These are phyloP conservation scores for Botryotinia globosa DNA, from an alignment of 2,329 filamentous ascomycete species.

Conservation along the genomic window DNA sequence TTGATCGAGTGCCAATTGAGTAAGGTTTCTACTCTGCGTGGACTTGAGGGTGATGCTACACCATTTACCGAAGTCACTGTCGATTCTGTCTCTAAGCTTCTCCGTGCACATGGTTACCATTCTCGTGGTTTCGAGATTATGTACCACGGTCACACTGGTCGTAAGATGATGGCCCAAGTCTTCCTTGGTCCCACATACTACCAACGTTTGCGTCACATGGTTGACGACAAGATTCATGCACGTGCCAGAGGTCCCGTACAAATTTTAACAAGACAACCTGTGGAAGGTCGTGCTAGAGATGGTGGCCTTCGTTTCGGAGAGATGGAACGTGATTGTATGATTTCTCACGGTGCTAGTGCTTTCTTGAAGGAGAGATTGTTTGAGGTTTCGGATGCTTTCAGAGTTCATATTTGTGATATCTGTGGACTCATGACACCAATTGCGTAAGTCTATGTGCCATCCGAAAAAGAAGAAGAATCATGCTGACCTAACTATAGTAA, in stretches of 20 bases:
- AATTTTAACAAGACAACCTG: conserved; percentile 94
- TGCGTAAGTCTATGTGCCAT: conserved; percentile 65
- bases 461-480: neutral
- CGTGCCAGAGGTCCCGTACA: conserved; percentile 93
- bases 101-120: conserved; percentile 90
- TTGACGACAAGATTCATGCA: conserved; percentile 99
- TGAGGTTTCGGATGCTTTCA: conserved; percentile 95
- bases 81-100: conserved; percentile 81
- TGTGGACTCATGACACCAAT: conserved; percentile 99
- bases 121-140: conserved; percentile 96
- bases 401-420: conserved; percentile 97
- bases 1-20: conserved; percentile 98
- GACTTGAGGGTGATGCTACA: conserved; percentile 94
- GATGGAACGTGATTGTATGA: conserved; percentile 99
- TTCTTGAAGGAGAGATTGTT: conserved; percentile 98
- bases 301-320: conserved; percentile 99
- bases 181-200: conserved; percentile 99
- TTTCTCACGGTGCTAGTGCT: conserved; percentile 94
- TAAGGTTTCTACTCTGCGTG: conserved; percentile 90
- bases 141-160: conserved; percentile 97
- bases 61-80: conserved; percentile 98
- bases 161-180: conserved; percentile 88
- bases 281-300: conserved; percentile 96
- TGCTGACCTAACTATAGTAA: conserved; percentile 56
- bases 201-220: conserved; percentile 98